These are phyloP conservation scores for Eucalyptus regnans DNA, from an alignment of 345 rosid genomes.

Conservation along the genomic window DNA sequence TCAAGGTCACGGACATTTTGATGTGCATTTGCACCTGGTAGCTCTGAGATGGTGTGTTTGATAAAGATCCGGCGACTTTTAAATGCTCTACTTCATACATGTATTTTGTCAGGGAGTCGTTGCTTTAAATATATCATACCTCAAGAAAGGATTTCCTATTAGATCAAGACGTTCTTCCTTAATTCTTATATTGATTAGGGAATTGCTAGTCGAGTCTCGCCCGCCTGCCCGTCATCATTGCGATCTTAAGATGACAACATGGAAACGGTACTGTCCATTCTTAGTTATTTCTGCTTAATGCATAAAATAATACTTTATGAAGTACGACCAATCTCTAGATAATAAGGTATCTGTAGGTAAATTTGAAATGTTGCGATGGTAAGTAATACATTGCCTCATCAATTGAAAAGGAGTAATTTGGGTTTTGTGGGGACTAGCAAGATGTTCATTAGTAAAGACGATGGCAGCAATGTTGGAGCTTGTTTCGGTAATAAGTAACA, in stretches of 20 bases:
- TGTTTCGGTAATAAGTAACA: background rate
- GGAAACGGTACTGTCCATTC: background rate
- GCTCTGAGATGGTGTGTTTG: background rate
- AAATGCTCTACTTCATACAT: background rate
- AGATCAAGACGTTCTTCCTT: background rate
- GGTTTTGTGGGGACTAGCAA: background rate
- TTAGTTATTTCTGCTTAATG: background rate
- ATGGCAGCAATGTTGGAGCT: background rate
- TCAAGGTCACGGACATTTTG: background rate
- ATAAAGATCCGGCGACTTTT: background rate
- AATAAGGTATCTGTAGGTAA: background rate
- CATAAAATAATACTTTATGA: background rate
- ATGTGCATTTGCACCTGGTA: background rate
- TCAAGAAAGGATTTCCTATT: background rate
- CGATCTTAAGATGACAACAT: background rate
- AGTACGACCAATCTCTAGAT: background rate
- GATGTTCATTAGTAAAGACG: background rate
- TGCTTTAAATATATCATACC: background rate
- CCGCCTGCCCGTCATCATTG: background rate
- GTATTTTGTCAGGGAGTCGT: background rate
- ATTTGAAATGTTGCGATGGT: background rate
- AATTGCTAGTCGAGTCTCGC: background rate
- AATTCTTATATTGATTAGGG: background rate
- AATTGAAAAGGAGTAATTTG: background rate
- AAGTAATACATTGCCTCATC: background rate